Evolutionary conservation across 2,329 filamentous ascomycete species (phyloP).

Genomic region (Neopestalotiopsis sp.): DNA sequence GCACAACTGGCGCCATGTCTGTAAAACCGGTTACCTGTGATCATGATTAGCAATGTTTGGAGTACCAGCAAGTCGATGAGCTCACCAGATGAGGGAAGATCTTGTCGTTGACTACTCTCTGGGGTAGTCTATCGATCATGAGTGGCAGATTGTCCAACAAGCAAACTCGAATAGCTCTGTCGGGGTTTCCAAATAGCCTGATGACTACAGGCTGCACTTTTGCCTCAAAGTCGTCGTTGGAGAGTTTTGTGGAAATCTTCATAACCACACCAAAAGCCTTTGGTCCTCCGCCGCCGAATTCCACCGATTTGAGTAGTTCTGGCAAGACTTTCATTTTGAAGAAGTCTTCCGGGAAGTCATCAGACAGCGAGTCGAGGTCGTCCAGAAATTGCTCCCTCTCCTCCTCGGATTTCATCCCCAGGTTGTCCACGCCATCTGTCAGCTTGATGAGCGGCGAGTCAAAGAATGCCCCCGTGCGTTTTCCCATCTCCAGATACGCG

Average conservation of each 20-base stretch:
- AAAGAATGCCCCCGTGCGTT: conserved; percentile 83
- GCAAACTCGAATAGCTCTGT: conserved; percentile 89
- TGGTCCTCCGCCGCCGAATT: conserved; percentile 93
- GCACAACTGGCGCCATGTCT: conserved; percentile 85
- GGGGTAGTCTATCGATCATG: conserved; percentile 90
- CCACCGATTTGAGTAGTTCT: conserved; percentile 96
- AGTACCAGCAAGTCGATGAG: conserved; percentile 25
- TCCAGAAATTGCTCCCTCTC: conserved; percentile 87
- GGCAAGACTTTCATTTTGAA: conserved; percentile 97
- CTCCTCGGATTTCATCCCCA: conserved; percentile 83
- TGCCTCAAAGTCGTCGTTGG: conserved; percentile 86
- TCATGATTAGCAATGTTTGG: neutral
- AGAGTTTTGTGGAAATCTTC: conserved; percentile 87
- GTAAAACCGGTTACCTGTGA: conserved; percentile 87
- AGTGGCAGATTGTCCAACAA: conserved; percentile 84
- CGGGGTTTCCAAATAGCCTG: conserved; percentile 86
- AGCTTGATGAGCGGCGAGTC: conserved; percentile 91
- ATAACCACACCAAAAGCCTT: conserved; percentile 88
- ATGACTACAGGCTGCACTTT: conserved; percentile 87
- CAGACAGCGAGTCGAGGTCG: conserved; percentile 85
- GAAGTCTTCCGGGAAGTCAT: conserved; percentile 97
- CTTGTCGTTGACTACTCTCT: conserved; percentile 92
- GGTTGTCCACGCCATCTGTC: conserved; percentile 89
- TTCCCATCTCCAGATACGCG: conserved; percentile 90
- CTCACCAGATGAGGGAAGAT: conserved; percentile 91